A percentile compares a stretch with the other conserved stretches of the same genome.
Evolutionary conservation across 1,139 yeast genomes (phyloP).

Genomic region (Kurtzmaniella natalensis): DNA sequence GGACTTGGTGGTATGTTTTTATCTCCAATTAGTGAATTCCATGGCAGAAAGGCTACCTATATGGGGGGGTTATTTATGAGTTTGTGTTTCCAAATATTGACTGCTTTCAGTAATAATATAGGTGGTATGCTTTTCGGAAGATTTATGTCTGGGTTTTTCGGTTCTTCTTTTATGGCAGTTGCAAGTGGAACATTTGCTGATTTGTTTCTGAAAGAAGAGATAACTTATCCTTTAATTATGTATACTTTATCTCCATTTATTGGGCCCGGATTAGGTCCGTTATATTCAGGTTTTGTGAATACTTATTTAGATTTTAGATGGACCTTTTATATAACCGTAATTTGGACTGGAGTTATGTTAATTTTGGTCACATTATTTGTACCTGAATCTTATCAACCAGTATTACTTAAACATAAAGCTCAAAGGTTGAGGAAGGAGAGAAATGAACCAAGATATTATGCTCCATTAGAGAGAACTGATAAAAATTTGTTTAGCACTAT

Average conservation of each 20-base stretch:
- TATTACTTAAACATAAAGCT: slow-evolving; percentile 14
- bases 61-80: slow-evolving; percentile 19
- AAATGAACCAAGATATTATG: slow-evolving; percentile 29
- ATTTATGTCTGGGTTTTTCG: slow-evolving; percentile 30
- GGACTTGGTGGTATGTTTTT: slow-evolving; percentile 32
- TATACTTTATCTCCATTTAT: slow-evolving; percentile 29
- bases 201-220: slow-evolving; percentile 23
- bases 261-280: slow-evolving; percentile 32
- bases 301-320: slow-evolving; percentile 18
- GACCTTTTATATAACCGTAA: slow-evolving; percentile 22
- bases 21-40: slow-evolving; percentile 31
- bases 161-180: slow-evolving; percentile 31
- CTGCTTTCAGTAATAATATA: slow-evolving; percentile 23
- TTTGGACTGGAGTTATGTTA: slow-evolving; percentile 18
- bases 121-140: slow-evolving; percentile 30
- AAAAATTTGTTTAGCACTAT: slow-evolving; percentile 24
- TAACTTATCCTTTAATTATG: slow-evolving; percentile 23
- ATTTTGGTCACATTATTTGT: slow-evolving; percentile 16
- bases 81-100: slow-evolving; percentile 23
- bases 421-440: slow-evolving; percentile 13
- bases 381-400: slow-evolving; percentile 20
- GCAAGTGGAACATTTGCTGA: slow-evolving; percentile 33
- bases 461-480: slow-evolving; percentile 41
- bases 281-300: slow-evolving; percentile 27
- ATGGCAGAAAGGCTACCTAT: slow-evolving; percentile 28